Conservation (phyloP, 1,139 yeast genomes). For the Kodamaea alishanica region DNA sequence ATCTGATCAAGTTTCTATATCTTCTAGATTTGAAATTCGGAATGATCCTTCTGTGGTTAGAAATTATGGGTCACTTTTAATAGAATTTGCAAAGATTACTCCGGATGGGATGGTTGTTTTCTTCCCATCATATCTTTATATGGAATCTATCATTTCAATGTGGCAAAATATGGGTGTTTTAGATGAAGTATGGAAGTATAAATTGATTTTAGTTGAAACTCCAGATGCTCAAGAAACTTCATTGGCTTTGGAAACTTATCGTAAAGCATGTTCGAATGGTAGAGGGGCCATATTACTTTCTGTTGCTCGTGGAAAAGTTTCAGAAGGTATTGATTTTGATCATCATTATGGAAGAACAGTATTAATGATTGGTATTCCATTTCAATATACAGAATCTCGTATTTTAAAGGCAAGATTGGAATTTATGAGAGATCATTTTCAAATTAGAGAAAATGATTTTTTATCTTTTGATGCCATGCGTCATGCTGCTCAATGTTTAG, state of each 20-base stretch:
- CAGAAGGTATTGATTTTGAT: constrained; percentile 98
- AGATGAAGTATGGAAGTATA: constrained; percentile 98
- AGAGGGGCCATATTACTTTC: constrained; percentile 94
- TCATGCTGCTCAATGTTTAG: constrained; percentile 98
- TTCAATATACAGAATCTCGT: constrained; percentile 96
- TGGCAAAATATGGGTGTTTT: constrained; percentile 98
- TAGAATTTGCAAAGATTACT: constrained; percentile 90
- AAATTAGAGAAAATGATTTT: constrained; percentile 89
- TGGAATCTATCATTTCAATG: constrained; percentile 96
- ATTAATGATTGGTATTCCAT: constrained; percentile 97
- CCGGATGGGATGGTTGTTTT: constrained; percentile 98
- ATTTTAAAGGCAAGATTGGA: constrained; percentile 92
- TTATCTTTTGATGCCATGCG: constrained; percentile 98
- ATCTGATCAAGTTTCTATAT: constrained; percentile 93
- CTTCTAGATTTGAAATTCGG: constrained; percentile 93
- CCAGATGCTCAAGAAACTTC: constrained; percentile 99
- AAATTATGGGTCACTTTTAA: constrained; percentile 86
- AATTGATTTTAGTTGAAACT: constrained; percentile 92
- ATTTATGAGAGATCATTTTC: constrained; percentile 87
- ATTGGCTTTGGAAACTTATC: constrained; percentile 87
- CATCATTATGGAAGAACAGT: constrained; percentile 98
- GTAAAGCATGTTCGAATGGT: constrained; percentile 96
- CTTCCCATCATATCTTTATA: constrained; percentile 92
- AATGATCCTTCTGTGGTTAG: constrained; percentile 97
- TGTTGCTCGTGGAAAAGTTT: constrained; percentile 98